Percentiles rank a stretch among this genome's conserved stretches.
Conservation (phyloP, 768 basidiomycete species). For the Phylloporus scabripes region DNA sequence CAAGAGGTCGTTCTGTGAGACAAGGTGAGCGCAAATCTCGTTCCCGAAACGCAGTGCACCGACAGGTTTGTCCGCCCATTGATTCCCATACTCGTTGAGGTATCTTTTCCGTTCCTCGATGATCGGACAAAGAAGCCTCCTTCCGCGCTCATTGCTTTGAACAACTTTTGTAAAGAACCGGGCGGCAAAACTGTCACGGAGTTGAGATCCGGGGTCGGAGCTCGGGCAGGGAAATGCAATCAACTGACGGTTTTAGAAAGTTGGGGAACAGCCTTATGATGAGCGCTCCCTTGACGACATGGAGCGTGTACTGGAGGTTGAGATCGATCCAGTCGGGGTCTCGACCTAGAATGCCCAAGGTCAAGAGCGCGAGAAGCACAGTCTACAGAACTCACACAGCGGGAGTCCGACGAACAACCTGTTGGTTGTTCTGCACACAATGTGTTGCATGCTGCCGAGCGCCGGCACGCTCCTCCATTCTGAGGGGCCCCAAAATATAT, state of each 20-base stretch:
- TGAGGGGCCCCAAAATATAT: constrained; percentile 5
- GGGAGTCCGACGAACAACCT: constrained; percentile 46
- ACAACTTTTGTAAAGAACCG: constrained; percentile 9
- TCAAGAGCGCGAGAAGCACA: background rate
- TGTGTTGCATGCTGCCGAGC: constrained; percentile 24
- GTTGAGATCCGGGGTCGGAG: background rate
- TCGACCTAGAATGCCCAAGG: constrained; percentile 29
- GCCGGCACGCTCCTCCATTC: constrained; percentile 36
- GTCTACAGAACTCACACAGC: constrained; percentile 29
- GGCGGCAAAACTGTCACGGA: constrained; percentile 13
- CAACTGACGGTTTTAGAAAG: constrained; percentile 29
- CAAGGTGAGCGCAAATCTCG: background rate
- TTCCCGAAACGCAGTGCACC: background rate
- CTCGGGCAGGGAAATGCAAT: background rate
- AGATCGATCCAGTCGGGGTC: constrained; percentile 31
- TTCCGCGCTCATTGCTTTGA: constrained; percentile 2
- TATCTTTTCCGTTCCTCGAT: constrained; percentile 24
- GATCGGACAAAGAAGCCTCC: constrained; percentile 21
- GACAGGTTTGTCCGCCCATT: constrained; percentile 30
- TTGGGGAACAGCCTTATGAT: constrained; percentile 30
- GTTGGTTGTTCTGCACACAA: constrained; percentile 40
- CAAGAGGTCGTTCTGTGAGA: constrained; percentile 30
- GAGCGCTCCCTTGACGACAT: constrained; percentile 20
- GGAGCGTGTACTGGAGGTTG: constrained; percentile 26
- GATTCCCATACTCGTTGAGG: constrained; percentile 19